Evolutionary conservation across 768 basidiomycete genomes (phyloP).

Genomic region (Boletellus ananiceps): DNA sequence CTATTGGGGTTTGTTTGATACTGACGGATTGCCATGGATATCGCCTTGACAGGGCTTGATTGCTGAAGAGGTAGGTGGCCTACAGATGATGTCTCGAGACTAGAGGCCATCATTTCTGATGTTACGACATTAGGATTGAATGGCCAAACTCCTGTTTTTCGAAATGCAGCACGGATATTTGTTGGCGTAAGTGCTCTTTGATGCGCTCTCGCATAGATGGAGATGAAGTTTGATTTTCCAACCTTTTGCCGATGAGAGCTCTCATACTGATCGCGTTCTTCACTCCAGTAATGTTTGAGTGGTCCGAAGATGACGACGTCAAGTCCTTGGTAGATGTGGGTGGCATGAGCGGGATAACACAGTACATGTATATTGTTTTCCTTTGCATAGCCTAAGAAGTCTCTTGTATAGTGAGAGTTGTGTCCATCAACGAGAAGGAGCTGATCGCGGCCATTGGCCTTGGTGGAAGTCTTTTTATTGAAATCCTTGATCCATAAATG

Average conservation of each 20-base stretch:
- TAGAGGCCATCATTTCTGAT: constrained; percentile 21
- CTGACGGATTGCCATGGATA: background rate
- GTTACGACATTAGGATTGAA: constrained; percentile 21
- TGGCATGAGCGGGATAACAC: background rate
- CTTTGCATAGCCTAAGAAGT: constrained; percentile 37
- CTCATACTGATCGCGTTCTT: background rate
- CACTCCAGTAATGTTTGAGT: background rate
- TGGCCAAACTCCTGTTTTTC: constrained; percentile 19
- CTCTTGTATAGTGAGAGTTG: constrained; percentile 37
- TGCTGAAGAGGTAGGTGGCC: background rate
- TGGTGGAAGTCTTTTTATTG: constrained; percentile 29
- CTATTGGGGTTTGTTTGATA: background rate
- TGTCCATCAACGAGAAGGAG: constrained; percentile 46
- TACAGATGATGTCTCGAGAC: constrained; percentile 1
- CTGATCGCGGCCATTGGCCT: constrained; percentile 26
- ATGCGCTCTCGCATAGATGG: background rate
- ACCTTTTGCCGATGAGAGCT: background rate
- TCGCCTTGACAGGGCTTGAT: background rate
- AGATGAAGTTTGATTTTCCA: background rate
- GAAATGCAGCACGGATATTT: background rate
- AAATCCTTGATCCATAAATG: constrained; percentile 29
- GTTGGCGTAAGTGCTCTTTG: background rate
- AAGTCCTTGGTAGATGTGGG: background rate
- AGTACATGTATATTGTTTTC: constrained; percentile 29
- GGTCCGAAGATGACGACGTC: background rate